Evolutionary conservation across 495 filamentous ascomycete genomes (phyloP).

Genomic region (Talaromyces thailandensis): DNA sequence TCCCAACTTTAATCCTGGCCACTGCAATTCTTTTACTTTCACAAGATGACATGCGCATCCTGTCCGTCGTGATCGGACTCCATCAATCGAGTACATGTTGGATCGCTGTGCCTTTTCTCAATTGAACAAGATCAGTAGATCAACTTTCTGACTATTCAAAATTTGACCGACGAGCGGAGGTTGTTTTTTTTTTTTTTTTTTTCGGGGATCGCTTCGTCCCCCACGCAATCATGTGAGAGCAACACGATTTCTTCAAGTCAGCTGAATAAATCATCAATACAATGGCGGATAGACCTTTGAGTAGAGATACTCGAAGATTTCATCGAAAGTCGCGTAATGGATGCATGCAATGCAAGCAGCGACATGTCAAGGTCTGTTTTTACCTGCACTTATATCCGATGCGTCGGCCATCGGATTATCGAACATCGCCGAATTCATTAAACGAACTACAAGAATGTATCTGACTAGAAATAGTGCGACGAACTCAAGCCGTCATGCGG

Average conservation of each 20-base stretch:
- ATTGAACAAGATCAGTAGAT: too few relatives aligned
- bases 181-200: too few relatives aligned
- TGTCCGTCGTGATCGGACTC: not conserved
- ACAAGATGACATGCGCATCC: not conserved
- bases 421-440: too few relatives aligned
- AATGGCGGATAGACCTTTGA: not conserved
- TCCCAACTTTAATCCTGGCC: not conserved
- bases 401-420: not conserved
- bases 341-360: constrained; percentile 29
- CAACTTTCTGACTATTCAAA: too few relatives aligned
- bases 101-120: too few relatives aligned
- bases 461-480: constrained; percentile 14
- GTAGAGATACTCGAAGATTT: constrained; percentile 16
- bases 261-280: not conserved
- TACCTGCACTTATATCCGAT: constrained; percentile 1
- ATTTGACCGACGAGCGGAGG: not conserved
- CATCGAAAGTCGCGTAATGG: constrained; percentile 32
- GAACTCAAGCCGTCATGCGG: constrained; percentile 13
- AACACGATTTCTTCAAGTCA: not conserved
- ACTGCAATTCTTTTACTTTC: not conserved
- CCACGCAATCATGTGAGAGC: not conserved
- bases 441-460: not conserved
- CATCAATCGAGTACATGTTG: too few relatives aligned
- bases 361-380: constrained; percentile 25
- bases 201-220: not conserved